Percentiles rank a stretch among this genome's conserved stretches.
Evolutionary conservation across 768 basidiomycete genomes (phyloP).

Genomic region (Arthromyces matolae): DNA sequence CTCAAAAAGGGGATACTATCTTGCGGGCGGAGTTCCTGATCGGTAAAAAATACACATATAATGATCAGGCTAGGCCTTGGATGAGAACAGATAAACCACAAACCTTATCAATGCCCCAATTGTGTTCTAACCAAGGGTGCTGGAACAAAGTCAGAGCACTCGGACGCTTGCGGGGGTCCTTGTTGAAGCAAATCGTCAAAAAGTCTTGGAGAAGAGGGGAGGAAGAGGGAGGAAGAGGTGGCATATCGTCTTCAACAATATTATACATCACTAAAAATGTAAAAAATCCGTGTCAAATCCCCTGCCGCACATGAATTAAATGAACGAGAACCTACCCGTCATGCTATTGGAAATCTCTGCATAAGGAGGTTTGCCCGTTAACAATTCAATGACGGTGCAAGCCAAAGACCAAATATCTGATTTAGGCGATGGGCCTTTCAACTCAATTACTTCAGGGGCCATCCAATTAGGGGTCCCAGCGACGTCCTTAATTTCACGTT

Average conservation of each 20-base stretch:
- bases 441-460: slow-evolving; percentile 96
- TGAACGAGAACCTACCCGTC: slow-evolving; percentile 71
- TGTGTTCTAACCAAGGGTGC: slow-evolving; percentile 85
- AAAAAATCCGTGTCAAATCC: slow-evolving; percentile 9
- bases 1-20: slow-evolving; percentile 95
- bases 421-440: slow-evolving; percentile 90
- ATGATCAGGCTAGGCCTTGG: background rate
- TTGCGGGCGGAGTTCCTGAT: slow-evolving; percentile 78
- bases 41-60: background rate
- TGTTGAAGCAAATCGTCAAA: slow-evolving; percentile 83
- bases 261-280: slow-evolving; percentile 88
- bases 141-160: slow-evolving; percentile 82
- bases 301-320: no score
- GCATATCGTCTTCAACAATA: slow-evolving; percentile 91
- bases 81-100: slow-evolving; percentile 17
- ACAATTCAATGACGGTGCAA: slow-evolving; percentile 90
- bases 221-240: slow-evolving; percentile 78
- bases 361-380: slow-evolving; percentile 92
- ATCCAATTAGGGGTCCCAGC: slow-evolving; percentile 99
- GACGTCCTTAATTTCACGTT: slow-evolving; percentile 78
- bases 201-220: slow-evolving; percentile 80
- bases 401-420: slow-evolving; percentile 96
- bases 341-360: slow-evolving; percentile 85
- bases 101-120: slow-evolving; percentile 79
- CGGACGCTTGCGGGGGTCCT: slow-evolving; percentile 81